Conservation (phyloP, 306 rosid genomes). For the Comarum palustre region DNA sequence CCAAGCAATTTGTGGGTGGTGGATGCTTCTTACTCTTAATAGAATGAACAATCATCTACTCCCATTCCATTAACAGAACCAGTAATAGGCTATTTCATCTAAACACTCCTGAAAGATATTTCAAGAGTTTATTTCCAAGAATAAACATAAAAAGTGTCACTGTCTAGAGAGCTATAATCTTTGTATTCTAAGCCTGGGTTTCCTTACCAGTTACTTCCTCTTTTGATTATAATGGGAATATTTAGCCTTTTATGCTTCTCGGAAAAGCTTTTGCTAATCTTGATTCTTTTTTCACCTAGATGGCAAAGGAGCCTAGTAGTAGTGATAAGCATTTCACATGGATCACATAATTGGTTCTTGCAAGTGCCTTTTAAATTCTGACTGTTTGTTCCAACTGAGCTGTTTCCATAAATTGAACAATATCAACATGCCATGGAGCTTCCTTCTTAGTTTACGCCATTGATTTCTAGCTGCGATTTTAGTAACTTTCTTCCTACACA, state of each 20-base stretch:
- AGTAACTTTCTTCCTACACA: conserved; percentile 37
- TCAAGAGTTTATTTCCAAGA: conserved; percentile 13
- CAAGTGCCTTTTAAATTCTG: conserved; percentile 49
- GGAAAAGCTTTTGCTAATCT: conserved; percentile 42
- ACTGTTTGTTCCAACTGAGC: conserved; percentile 39
- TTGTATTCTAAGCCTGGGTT: conserved; percentile 27
- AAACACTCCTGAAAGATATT: conserved; percentile 9
- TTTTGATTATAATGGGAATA: conserved; percentile 43
- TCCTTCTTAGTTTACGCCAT: conserved; percentile 36
- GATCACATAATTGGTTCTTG: conserved; percentile 41
- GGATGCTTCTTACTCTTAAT: conserved; percentile 14
- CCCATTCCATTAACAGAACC: background rate
- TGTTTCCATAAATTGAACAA: conserved; percentile 36
- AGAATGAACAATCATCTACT: conserved; percentile 14
- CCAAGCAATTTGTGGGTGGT: conserved; percentile 6
- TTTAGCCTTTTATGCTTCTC: conserved; percentile 48
- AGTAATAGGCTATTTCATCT: conserved; percentile 9
- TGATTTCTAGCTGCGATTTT: conserved; percentile 41
- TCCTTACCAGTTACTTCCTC: conserved; percentile 33
- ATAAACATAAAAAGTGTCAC: conserved; percentile 38
- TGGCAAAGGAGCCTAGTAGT: conserved; percentile 26
- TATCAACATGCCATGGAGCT: conserved; percentile 43
- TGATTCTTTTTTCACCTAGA: conserved; percentile 46
- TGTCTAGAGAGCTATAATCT: conserved; percentile 39
- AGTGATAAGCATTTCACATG: conserved; percentile 45